phyloP scores from a whole-genome alignment of 768 basidiomycete genomes.

The Suillus ampliporus region DNA sequence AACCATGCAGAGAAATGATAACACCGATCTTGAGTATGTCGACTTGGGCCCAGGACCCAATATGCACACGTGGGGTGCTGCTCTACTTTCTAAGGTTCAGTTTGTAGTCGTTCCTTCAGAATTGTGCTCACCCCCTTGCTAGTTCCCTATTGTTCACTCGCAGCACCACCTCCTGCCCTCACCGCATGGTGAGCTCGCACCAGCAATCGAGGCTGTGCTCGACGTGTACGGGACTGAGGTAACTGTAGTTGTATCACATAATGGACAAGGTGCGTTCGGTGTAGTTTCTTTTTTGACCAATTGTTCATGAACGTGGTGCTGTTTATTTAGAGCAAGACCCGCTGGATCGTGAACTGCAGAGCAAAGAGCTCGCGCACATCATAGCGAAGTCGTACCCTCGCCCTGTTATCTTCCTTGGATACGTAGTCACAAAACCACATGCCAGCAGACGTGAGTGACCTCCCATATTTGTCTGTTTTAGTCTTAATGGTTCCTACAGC shows the following conservation, averaged over 20 bases:
- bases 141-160: conserved; percentile 90
- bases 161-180: conserved; percentile 89
- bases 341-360: conserved; percentile 87
- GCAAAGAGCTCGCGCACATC: conserved; percentile 77
- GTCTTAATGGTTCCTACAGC: conserved; percentile 46
- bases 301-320: background rate
- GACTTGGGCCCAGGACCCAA: conserved; percentile 91
- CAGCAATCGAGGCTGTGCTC: conserved; percentile 86
- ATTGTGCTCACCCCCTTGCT: conserved; percentile 3
- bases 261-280: conserved; percentile 79
- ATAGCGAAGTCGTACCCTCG: conserved; percentile 72
- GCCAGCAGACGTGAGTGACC: conserved; percentile 60
- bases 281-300: background rate
- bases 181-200: conserved; percentile 84
- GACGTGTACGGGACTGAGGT: conserved; percentile 80
- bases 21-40: conserved; percentile 60
- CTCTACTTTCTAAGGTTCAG: conserved; percentile 74
- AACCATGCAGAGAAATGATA: background rate
- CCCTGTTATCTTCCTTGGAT: conserved; percentile 82
- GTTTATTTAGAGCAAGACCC: conserved; percentile 75
- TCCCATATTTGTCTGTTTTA: conserved; percentile 11
- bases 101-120: background rate
- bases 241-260: conserved; percentile 87
- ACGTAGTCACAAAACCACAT: conserved; percentile 76
- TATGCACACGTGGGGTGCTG: conserved; percentile 89